Conservation (phyloP, 306 rosid species). For the Rosa rugosa region DNA sequence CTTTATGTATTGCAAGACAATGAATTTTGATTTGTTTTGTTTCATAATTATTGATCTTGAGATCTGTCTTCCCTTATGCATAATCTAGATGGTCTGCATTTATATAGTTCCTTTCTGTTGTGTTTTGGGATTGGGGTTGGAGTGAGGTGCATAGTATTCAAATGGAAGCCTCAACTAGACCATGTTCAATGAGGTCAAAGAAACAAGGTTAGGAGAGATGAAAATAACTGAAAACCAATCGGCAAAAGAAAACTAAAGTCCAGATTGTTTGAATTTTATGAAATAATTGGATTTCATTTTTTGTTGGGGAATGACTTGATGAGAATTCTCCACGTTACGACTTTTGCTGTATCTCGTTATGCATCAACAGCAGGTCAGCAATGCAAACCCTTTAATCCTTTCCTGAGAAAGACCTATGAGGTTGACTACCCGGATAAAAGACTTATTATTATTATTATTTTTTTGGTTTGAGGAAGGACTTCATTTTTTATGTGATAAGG, state of each 20-base stretch:
- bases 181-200: not conserved
- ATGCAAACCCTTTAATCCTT: conserved; percentile 97
- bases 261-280: conserved; percentile 26
- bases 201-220: not conserved
- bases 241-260: not conserved
- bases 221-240: not conserved
- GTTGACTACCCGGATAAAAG: conserved; percentile 99
- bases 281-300: conserved; percentile 35
- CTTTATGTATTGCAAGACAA: not conserved
- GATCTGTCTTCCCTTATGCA: not conserved
- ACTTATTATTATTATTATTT: too few species aligned
- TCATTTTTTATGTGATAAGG: too few species aligned
- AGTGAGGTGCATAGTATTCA: not conserved
- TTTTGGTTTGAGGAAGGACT: conserved; percentile 79
- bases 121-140: not conserved
- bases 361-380: conserved; percentile 96
- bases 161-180: too few species aligned
- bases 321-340: conserved; percentile 85
- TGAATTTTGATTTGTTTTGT: too few species aligned
- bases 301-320: conserved; percentile 93
- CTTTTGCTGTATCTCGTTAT: conserved; percentile 96
- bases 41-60: not conserved
- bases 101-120: not conserved
- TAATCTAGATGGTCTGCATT: not conserved
- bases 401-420: conserved; percentile 93